Base-by-base conservation (phyloP, 768 basidiomycete species). In the Udeniomyces megalosporus region DNA sequence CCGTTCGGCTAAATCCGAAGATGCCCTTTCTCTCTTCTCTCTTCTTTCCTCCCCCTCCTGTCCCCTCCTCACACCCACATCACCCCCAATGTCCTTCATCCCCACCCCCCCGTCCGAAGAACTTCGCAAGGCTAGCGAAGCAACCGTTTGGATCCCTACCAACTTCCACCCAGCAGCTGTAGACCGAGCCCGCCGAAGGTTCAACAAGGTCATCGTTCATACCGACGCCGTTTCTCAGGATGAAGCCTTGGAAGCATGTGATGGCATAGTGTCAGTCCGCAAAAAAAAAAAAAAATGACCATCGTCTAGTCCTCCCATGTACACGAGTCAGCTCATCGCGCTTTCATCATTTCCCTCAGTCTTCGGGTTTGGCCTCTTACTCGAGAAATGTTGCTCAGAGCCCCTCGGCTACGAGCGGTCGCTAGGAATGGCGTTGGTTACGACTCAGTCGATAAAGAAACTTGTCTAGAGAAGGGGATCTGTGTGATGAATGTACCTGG, bases 351-450 rank as follows among this genome's bases (percentile, higher is more conserved):
- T 58, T 17, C 29, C 2, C 5, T 28, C 45, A 45, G 44, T 47
- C 56, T 45, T 2, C 56, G 46, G n/a, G 29, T 45, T 0, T 58
- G 15, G 44, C 15, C 24, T 15, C 44, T 58, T 45, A 46, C 56
- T 47, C 44, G 46, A 26, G 44, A 46, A 26, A 17, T n/a, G 4
- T 45, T 58, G 4, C 15, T 20, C 12, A 11, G 7, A 7, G 56
- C 56, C 20, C 56, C 56, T 24, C 26, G 17, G 3, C 56, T 58
- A 2, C 11, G 56, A 47, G 56, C 26, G 15, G 47, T 60, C 26
- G 58, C 58, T 42, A 32, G 58, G 24, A 60, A 49, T 42, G 58
- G 58, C 26, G 58, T 52, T 4, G 58, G 58, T 31, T 60, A 60
- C 38, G 58, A 60, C 20, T 11, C 20, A 5, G 44, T 60, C n/a